A percentile compares a stretch with the other conserved stretches of the same genome.
These are phyloP conservation scores for Cryphonectria carpinicola DNA, from an alignment of 2,329 filamentous ascomycete genomes.

Conservation along the genomic window DNA sequence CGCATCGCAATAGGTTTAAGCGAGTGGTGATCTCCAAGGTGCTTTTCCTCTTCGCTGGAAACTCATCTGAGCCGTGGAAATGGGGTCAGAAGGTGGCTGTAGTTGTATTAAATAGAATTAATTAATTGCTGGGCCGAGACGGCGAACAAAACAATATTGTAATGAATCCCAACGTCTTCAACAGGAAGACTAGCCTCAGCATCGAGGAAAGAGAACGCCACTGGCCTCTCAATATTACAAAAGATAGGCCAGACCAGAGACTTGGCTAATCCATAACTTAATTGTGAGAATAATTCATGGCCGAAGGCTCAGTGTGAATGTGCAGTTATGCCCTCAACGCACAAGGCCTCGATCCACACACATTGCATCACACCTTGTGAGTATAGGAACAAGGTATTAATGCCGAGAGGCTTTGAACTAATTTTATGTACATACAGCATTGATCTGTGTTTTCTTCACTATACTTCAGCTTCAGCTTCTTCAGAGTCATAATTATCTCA, in stretches of 20 bases:
- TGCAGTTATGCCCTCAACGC: constrained; percentile 4
- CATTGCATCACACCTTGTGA: neutral
- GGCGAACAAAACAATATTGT: too few species aligned
- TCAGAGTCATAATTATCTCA: neutral
- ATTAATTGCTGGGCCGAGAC: too few species aligned
- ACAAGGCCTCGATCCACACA: neutral
- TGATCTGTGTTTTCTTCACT: neutral
- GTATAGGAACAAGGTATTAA: too few species aligned
- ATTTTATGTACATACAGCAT: neutral
- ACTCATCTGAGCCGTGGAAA: too few species aligned
- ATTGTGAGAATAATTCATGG: constrained; percentile 9
- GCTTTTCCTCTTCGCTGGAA: neutral
- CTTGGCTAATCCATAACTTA: constrained; percentile 18
- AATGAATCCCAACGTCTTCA: too few species aligned
- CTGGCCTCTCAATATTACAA: constrained; percentile 1
- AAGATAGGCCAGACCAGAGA: constrained; percentile 11
- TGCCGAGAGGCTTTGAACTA: neutral
- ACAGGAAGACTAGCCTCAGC: too few species aligned
- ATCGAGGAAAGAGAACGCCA: neutral
- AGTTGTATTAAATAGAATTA: too few species aligned
- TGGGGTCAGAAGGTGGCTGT: too few species aligned
- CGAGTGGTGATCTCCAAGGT: neutral
- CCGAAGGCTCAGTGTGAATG: constrained; percentile 5
- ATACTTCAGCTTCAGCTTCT: neutral
- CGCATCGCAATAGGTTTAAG: neutral